phyloP scores from a whole-genome alignment of 192 early-diverging fungal species.

The Umbelopsis vinacea region DNA sequence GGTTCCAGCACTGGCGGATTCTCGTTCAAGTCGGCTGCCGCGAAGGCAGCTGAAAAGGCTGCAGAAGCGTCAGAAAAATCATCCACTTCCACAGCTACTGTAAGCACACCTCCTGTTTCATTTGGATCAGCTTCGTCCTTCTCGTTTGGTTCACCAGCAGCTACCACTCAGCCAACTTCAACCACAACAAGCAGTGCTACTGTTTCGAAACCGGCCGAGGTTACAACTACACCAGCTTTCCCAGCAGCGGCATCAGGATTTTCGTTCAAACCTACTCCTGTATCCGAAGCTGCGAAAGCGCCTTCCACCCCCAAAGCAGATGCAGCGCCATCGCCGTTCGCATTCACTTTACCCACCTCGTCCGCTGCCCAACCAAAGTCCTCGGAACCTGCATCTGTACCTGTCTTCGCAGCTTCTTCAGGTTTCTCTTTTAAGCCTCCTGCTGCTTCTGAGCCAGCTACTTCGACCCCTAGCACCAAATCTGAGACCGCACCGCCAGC shows the following conservation, averaged over 20 bases:
- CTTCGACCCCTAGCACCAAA: not conserved
- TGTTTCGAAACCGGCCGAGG: not conserved
- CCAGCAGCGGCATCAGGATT: slow-evolving; percentile 6
- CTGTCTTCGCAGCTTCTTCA: not conserved
- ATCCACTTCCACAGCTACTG: not conserved
- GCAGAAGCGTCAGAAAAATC: not conserved
- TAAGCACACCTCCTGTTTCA: not conserved
- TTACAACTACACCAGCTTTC: slow-evolving; percentile 7
- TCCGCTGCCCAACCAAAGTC: too few species aligned
- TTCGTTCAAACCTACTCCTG: slow-evolving; percentile 15
- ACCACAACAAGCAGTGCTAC: not conserved
- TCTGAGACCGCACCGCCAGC: not conserved
- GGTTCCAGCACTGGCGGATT: not conserved
- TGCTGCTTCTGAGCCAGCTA: not conserved
- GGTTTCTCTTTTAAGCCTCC: not conserved
- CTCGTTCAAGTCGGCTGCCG: not conserved
- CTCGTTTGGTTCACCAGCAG: not conserved
- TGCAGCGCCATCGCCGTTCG: not conserved
- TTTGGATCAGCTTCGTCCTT: not conserved
- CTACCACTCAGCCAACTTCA: not conserved
- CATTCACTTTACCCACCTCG: not conserved
- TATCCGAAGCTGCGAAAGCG: not conserved
- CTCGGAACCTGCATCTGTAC: too few species aligned
- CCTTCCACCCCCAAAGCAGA: not conserved
- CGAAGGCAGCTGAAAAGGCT: not conserved